Conservation (phyloP, 1,284 basidiomycete species). For the Ceratorhiza oryzae-sativae region DNA sequence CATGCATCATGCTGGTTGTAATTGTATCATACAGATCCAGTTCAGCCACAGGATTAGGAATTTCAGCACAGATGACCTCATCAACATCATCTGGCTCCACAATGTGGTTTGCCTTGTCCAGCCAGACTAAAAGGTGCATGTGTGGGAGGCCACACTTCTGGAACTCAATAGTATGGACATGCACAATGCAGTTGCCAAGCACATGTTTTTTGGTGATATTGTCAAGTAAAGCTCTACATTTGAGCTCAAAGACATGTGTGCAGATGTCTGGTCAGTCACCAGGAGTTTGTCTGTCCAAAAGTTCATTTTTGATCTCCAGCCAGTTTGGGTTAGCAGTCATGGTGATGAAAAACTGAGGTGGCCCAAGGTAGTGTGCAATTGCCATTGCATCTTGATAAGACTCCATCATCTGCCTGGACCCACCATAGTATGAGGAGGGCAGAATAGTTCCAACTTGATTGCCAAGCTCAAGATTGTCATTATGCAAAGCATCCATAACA, state of each 20-base stretch:
- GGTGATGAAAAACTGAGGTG: slow-evolving; percentile 57
- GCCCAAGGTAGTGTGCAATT: slow-evolving; percentile 49
- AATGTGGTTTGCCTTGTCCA: slow-evolving; percentile 50
- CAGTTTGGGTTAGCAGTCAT: slow-evolving; percentile 59
- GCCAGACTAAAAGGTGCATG: slow-evolving; percentile 55
- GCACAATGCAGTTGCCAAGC: slow-evolving; percentile 49
- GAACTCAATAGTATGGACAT: slow-evolving; percentile 59
- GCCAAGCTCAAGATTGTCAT: slow-evolving; percentile 45
- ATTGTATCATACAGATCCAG: slow-evolving; percentile 53
- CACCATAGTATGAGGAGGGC: slow-evolving; percentile 54
- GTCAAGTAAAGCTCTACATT: slow-evolving; percentile 53
- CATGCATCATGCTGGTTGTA: slow-evolving; percentile 56
- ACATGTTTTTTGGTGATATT: slow-evolving; percentile 51
- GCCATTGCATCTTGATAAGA: slow-evolving; percentile 58
- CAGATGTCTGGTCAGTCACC: slow-evolving; percentile 59
- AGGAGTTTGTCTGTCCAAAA: slow-evolving; percentile 54
- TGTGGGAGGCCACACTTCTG: slow-evolving; percentile 61
- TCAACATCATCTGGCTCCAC: slow-evolving; percentile 52
- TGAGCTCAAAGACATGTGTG: slow-evolving; percentile 56
- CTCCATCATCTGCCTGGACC: slow-evolving; percentile 55
- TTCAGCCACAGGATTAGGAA: slow-evolving; percentile 54
- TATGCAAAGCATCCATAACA: slow-evolving; percentile 53
- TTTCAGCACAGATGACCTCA: slow-evolving; percentile 52
- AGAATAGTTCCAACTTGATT: slow-evolving; percentile 46
- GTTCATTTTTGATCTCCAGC: slow-evolving; percentile 54